phyloP scores from a whole-genome alignment of 2,329 filamentous ascomycete genomes.

The Chaetothyriales sp. region DNA sequence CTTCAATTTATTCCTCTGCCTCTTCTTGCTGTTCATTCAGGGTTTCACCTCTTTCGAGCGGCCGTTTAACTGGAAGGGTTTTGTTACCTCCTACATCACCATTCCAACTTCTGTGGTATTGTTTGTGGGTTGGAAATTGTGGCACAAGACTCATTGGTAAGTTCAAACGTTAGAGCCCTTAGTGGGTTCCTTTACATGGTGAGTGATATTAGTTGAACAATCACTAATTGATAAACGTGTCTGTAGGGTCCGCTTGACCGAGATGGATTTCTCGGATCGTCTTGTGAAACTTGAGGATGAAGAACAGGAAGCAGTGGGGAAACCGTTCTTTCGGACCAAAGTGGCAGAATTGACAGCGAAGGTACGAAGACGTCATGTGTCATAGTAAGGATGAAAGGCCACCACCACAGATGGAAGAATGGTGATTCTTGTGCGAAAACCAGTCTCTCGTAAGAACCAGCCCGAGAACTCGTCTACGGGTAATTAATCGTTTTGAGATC shows the following conservation, averaged over 20 bases:
- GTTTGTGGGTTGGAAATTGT: conserved; percentile 30
- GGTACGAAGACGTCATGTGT: conserved; percentile 1
- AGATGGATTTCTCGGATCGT: conserved; percentile 6
- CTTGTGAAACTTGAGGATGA: conserved; percentile 2
- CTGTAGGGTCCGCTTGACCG: conserved; percentile 3
- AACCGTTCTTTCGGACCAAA: neutral
- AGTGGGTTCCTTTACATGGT: neutral
- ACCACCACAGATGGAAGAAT: neutral
- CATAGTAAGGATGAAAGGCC: neutral
- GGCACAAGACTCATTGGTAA: conserved; percentile 19
- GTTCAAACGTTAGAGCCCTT: conserved; percentile 12
- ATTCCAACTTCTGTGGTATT: conserved; percentile 10
- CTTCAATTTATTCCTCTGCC: conserved; percentile 43
- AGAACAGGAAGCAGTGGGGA: neutral
- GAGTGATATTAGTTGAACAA: neutral
- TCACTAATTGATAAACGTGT: neutral
- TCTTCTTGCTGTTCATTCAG: conserved; percentile 52
- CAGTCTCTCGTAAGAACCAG: neutral
- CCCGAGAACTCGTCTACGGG: no score
- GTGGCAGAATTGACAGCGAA: neutral
- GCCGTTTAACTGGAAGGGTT: conserved; percentile 4
- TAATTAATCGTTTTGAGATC: no score
- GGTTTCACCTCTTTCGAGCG: conserved; percentile 36
- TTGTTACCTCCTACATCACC: conserved; percentile 6
- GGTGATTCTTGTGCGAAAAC: neutral